A percentile compares a stretch with the other conserved stretches of the same genome.
phyloP scores from a whole-genome alignment of 345 rosid species.

The Citrus sp. region DNA sequence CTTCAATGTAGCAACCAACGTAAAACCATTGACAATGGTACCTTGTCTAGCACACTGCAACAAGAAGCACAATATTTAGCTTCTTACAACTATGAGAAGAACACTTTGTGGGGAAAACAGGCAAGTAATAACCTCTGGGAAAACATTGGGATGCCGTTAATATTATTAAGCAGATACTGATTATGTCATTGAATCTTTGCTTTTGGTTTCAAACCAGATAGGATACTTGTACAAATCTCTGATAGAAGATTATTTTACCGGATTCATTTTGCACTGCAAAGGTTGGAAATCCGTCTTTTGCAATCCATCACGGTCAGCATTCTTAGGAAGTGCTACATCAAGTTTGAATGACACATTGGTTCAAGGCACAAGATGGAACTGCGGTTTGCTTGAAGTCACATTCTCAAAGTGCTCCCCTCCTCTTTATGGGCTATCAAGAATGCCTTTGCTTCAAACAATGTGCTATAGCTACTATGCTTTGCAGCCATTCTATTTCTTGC shows the following conservation, averaged over 20 bases:
- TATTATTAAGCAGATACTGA: background rate
- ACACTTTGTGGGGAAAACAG: slow-evolving; percentile 21
- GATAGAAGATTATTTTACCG: slow-evolving; percentile 29
- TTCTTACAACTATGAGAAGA: slow-evolving; percentile 8
- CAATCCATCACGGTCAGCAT: slow-evolving; percentile 25
- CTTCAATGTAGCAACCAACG: background rate
- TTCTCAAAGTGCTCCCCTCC: slow-evolving; percentile 27
- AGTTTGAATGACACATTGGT: slow-evolving; percentile 22
- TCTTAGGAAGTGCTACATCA: slow-evolving; percentile 23
- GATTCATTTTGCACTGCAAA: slow-evolving; percentile 25
- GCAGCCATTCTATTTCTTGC: slow-evolving; percentile 20
- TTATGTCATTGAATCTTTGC: background rate
- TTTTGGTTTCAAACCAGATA: slow-evolving; percentile 16
- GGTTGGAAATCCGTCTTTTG: slow-evolving; percentile 26
- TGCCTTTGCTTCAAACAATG: slow-evolving; percentile 26
- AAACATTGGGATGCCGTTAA: background rate
- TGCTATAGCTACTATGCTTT: slow-evolving; percentile 18
- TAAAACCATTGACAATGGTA: background rate
- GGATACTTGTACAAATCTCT: slow-evolving; percentile 25
- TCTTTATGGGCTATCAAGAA: slow-evolving; percentile 18
- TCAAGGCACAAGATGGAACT: slow-evolving; percentile 31
- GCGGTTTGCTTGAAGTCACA: slow-evolving; percentile 22
- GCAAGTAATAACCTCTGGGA: background rate
- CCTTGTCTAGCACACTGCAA: slow-evolving; percentile 3
- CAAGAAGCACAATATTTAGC: slow-evolving; percentile 1